phyloP scores from a whole-genome alignment of 192 early-diverging fungal genomes.

The Geranomyces michiganensis region DNA sequence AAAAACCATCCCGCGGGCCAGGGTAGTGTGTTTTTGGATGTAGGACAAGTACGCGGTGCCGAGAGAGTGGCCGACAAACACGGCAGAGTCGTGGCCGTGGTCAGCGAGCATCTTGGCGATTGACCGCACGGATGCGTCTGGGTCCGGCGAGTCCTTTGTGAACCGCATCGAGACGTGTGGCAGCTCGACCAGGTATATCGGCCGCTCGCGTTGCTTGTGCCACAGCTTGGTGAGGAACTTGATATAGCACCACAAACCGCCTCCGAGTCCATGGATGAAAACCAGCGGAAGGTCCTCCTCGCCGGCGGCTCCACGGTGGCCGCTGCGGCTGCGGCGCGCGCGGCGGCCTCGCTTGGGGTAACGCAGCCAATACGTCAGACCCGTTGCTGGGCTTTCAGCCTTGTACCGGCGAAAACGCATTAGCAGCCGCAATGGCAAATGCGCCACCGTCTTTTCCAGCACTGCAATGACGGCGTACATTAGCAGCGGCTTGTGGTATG shows the following conservation, averaged over 20 bases:
- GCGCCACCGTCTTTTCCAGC: constrained; percentile 7
- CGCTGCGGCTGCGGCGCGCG: not conserved
- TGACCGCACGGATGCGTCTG: constrained; percentile 56
- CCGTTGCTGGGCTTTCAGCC: not conserved
- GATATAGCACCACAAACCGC: constrained; percentile 24
- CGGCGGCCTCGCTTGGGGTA: constrained; percentile 5
- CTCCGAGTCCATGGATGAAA: constrained; percentile 1
- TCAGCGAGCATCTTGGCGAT: constrained; percentile 57
- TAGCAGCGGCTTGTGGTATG: constrained; percentile 13
- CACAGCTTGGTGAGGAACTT: constrained; percentile 23
- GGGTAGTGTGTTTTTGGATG: constrained; percentile 56
- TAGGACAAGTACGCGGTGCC: constrained; percentile 64
- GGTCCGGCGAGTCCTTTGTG: constrained; percentile 56
- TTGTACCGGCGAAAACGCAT: constrained; percentile 4
- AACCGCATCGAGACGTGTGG: constrained; percentile 66
- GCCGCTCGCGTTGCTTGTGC: not conserved
- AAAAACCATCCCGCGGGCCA: constrained; percentile 54
- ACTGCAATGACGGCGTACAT: constrained; percentile 6
- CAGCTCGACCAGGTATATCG: constrained; percentile 37
- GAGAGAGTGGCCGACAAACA: constrained; percentile 69
- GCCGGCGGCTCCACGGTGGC: too few species aligned
- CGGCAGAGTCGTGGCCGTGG: constrained; percentile 57
- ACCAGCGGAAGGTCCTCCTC: not conserved
- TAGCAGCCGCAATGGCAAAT: not conserved
- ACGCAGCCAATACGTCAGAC: constrained; percentile 19